These are phyloP conservation scores for Lepiota venenata DNA, from an alignment of 768 basidiomycete species.

Conservation along the genomic window DNA sequence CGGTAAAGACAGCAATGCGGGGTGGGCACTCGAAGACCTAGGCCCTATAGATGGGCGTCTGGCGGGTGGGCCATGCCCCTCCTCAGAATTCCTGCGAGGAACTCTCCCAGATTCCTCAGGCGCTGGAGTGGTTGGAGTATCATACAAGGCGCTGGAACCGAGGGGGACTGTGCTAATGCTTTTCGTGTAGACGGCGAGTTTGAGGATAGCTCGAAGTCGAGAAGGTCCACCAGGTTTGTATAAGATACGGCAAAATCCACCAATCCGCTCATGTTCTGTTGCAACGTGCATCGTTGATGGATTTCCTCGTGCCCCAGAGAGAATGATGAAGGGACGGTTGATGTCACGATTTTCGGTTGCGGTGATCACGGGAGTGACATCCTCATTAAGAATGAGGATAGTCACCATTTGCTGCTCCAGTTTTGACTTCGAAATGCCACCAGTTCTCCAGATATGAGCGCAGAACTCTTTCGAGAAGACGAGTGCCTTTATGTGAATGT, in stretches of 20 bases:
- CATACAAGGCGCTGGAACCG: background rate
- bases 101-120: constrained; percentile 6
- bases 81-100: constrained; percentile 42
- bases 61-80: constrained; percentile 22
- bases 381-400: constrained; percentile 82
- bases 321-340: constrained; percentile 66
- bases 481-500: constrained; percentile 55
- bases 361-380: constrained; percentile 50
- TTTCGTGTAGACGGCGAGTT: constrained; percentile 55
- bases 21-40: constrained; percentile 45
- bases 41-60: constrained; percentile 51
- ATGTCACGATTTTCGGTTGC: constrained; percentile 58
- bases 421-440: constrained; percentile 67
- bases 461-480: constrained; percentile 62
- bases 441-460: constrained; percentile 64
- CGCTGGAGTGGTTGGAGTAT: background rate
- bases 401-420: constrained; percentile 49
- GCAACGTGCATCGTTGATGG: constrained; percentile 58
- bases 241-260: constrained; percentile 85
- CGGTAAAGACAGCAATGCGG: background rate
- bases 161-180: constrained; percentile 33
- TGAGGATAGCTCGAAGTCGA: constrained; percentile 62
- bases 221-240: constrained; percentile 90
- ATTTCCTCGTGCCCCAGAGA: constrained; percentile 70
- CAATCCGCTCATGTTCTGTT: constrained; percentile 70